Conservation (phyloP, 2,329 filamentous ascomycete genomes). For the Monosporascus sp. region DNA sequence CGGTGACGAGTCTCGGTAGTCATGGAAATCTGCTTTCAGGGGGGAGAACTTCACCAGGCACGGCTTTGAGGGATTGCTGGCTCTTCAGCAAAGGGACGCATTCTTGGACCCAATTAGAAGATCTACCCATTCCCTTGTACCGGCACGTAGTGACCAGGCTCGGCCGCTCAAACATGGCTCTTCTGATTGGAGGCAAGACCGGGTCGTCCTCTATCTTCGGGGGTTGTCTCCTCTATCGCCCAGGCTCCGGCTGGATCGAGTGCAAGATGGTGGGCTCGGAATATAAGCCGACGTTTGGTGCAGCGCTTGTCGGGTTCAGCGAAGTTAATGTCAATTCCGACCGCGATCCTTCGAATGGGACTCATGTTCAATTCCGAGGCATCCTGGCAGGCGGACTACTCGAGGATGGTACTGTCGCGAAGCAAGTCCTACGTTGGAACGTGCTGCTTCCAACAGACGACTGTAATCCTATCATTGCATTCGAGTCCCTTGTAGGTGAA, state of each 20-base stretch:
- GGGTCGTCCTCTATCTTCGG: constrained; percentile 42
- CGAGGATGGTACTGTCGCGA: constrained; percentile 55
- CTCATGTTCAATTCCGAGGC: constrained; percentile 43
- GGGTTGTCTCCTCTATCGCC: constrained; percentile 49
- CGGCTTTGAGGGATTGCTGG: constrained; percentile 71
- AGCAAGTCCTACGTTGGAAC: constrained; percentile 62
- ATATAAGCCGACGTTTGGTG: constrained; percentile 39
- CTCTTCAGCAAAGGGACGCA: constrained; percentile 49
- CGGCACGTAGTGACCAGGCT: constrained; percentile 63
- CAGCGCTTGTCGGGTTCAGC: constrained; percentile 29
- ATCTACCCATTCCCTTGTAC: constrained; percentile 67
- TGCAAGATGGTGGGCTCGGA: constrained; percentile 32
- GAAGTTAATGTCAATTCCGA: constrained; percentile 15
- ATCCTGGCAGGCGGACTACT: constrained; percentile 69
- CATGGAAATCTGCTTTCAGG: constrained; percentile 63
- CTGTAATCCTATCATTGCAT: constrained; percentile 25
- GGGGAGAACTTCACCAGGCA: constrained; percentile 71
- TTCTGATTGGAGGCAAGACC: constrained; percentile 60
- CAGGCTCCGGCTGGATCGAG: constrained; percentile 39
- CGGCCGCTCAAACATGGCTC: constrained; percentile 41
- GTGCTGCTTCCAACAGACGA: constrained; percentile 25
- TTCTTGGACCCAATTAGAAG: constrained; percentile 58
- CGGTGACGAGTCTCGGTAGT: constrained; percentile 60
- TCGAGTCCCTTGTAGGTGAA: constrained; percentile 12
- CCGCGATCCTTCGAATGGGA: constrained; percentile 12